phyloP scores from a whole-genome alignment of 305 asterid genomes.

The Withania somnifera region DNA sequence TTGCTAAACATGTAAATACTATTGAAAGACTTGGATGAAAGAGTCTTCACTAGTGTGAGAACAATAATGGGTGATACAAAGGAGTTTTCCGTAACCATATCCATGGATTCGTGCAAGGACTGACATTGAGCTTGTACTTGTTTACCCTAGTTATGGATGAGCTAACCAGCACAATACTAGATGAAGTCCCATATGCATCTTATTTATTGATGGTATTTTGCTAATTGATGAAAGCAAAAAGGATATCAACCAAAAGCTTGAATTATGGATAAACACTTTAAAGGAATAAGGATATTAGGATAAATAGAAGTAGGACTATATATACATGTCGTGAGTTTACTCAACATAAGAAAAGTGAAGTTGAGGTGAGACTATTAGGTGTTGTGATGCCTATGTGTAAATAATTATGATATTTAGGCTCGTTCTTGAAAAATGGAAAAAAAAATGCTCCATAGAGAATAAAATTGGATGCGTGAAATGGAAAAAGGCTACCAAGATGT shows the following conservation, averaged over 20 bases:
- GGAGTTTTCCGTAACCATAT: not conserved
- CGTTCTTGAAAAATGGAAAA: not conserved
- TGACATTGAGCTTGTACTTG: not conserved
- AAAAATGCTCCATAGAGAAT: not conserved
- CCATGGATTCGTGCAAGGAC: not conserved
- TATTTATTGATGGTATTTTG: not conserved
- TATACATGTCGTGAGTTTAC: not conserved
- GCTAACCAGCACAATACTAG: not conserved
- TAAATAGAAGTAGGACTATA: not conserved
- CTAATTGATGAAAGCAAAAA: not conserved
- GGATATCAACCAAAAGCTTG: not conserved
- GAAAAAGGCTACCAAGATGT: not conserved
- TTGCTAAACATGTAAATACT: not conserved
- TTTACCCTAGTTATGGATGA: not conserved
- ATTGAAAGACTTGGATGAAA: not conserved
- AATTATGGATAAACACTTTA: not conserved
- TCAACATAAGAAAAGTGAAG: not conserved
- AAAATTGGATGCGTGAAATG: not conserved
- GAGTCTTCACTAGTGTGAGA: not conserved
- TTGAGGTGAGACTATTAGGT: not conserved
- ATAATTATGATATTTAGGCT: not conserved
- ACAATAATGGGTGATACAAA: not conserved
- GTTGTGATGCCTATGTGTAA: not conserved
- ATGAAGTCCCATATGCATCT: not conserved
- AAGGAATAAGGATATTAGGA: not conserved